Conservation (phyloP, 1,284 basidiomycete genomes). For the Exobasidium rhododendri region DNA sequence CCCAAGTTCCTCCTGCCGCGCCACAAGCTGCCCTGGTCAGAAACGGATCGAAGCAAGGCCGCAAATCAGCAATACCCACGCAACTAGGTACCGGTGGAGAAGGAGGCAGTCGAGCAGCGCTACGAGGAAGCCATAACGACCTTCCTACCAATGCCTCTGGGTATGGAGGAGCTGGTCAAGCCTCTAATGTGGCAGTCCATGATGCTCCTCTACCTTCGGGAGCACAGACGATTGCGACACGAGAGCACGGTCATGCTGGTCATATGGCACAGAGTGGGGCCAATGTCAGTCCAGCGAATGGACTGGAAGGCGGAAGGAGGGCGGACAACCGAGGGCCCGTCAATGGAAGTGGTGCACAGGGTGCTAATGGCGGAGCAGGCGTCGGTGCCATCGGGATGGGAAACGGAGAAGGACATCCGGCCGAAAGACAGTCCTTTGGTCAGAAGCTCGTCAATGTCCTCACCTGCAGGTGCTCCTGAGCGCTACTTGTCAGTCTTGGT, state of each 20-base stretch:
- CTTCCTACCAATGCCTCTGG: conserved; percentile 30
- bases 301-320: conserved; percentile 30
- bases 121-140: conserved; percentile 26
- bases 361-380: neutral
- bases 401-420: conserved; percentile 42
- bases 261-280: conserved; percentile 26
- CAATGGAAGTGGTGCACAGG: neutral
- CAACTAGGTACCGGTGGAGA: conserved; percentile 3
- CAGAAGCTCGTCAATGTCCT: conserved; percentile 53
- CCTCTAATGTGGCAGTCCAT: conserved; percentile 46
- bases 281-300: conserved; percentile 22
- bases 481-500: no score
- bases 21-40: conserved; percentile 28
- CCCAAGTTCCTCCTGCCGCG: conserved; percentile 23
- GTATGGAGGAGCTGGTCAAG: conserved; percentile 39
- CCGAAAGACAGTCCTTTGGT: conserved; percentile 45
- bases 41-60: conserved; percentile 40
- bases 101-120: neutral
- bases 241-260: conserved; percentile 35
- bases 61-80: conserved; percentile 38
- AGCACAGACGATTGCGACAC: conserved; percentile 14
- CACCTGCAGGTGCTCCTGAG: conserved; percentile 54
- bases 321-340: conserved; percentile 31
- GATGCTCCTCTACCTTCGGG: conserved; percentile 36
- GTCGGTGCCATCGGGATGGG: conserved; percentile 26